Conservation (phyloP, 805 yeast species). For the Candida gorgasii region DNA sequence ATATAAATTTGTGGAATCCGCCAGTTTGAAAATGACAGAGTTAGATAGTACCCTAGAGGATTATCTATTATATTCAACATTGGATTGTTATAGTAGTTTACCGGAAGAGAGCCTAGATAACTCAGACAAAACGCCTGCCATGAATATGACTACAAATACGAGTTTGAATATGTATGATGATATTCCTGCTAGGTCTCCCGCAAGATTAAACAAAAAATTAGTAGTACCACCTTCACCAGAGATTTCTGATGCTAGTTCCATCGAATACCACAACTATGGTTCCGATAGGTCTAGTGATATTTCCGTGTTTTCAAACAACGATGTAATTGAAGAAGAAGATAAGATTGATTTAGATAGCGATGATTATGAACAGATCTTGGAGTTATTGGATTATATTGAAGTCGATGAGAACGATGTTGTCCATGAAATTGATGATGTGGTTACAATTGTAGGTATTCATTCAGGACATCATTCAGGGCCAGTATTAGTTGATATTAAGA, state of each 20-base stretch:
- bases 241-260: conserved; percentile 23
- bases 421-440: conserved; percentile 10
- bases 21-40: neutral
- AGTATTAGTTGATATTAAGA: neutral
- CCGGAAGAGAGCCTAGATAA: neutral
- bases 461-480: neutral
- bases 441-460: conserved; percentile 8
- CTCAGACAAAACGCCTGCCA: neutral
- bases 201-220: conserved; percentile 14
- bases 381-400: conserved; percentile 11
- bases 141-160: too few species aligned
- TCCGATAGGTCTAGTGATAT: conserved; percentile 18
- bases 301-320: conserved; percentile 20
- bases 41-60: conserved; percentile 3
- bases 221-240: conserved; percentile 16
- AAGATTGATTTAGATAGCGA: conserved; percentile 10
- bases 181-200: conserved; percentile 18
- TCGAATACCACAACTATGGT: conserved; percentile 17
- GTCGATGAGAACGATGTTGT: conserved; percentile 6
- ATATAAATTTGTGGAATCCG: neutral
- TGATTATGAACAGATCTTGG: conserved; percentile 11
- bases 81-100: conserved; percentile 3
- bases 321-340: neutral
- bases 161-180: neutral
- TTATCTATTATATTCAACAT: conserved; percentile 8